Evolutionary conservation across 2,329 filamentous ascomycete genomes (phyloP), one percentile per base, ranked within the genome.

Genomic region (Talaromyces atroroseus): DNA sequence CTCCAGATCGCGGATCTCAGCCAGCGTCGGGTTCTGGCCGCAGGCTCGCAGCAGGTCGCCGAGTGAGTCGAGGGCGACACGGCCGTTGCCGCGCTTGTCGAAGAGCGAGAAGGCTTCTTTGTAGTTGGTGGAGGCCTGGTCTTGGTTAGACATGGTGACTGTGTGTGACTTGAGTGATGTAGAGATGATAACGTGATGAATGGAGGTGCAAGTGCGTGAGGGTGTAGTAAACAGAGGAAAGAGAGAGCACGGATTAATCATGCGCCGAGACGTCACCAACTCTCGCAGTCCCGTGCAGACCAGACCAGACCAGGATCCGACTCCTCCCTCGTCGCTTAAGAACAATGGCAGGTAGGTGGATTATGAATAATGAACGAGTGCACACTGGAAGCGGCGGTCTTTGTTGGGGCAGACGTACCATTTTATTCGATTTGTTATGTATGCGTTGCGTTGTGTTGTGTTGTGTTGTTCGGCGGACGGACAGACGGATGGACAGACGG

Each of bases 21-120:
- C 81, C 63, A 97, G 81, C 10, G 94, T 99, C 46, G 94, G 94
- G 78, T 99, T 99, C 80, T 99, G 94, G 49, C 94, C 94, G 73
- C 94, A 99, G 55, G 94, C 94, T 71, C 94, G 89, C 64, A 99
- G 85, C 59, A 99, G 83, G 74, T 99, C 94, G 65, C 94, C 94
- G 57, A 99, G 84, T 62, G 87, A 88, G 64, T 92, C 88, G 73
- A 92, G 81, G 42, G 88, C 78, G 65, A 97, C 94, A 67, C 92
- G 92, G 71, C 92, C 92, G 72, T 90, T 95, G 72, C 94, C 94
- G 75, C 94, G 92, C 86, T 96, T 97, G 83, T 99, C 94, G 82
- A 97, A 99, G 74, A 99, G 89, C 68, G 92, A 92, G 78, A 99
- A 99, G 66, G 94, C 94, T 87, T 99, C 94, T 82, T 97, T 97